Evolutionary conservation across 192 early-diverging fungal genomes (phyloP).

Genomic region (Mortierella hygrophila): DNA sequence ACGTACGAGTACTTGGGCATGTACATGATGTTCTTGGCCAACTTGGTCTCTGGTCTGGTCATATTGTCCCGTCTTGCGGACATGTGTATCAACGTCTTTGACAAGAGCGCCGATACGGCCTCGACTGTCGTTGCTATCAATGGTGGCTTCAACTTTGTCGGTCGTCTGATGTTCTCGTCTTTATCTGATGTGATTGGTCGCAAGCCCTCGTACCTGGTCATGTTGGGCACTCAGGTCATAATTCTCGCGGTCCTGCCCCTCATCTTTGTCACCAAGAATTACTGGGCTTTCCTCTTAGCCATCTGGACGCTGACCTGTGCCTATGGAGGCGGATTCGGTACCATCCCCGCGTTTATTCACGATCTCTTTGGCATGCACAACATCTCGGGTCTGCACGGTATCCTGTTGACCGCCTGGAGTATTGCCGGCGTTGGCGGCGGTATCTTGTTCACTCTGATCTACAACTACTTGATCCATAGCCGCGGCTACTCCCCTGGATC

Average conservation of each 20-base stretch:
- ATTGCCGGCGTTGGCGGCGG: conserved; percentile 76
- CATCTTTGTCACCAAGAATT: conserved; percentile 67
- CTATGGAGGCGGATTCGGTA: conserved; percentile 83
- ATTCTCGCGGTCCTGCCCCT: conserved; percentile 70
- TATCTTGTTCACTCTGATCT: conserved; percentile 73
- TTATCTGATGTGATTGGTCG: conserved; percentile 74
- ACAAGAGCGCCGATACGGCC: conserved; percentile 60
- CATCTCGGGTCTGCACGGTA: conserved; percentile 79
- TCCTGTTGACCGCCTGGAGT: conserved; percentile 82
- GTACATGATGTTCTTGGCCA: conserved; percentile 71
- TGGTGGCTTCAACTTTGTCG: conserved; percentile 73
- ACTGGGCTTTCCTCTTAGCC: conserved; percentile 69
- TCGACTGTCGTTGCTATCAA: conserved; percentile 71
- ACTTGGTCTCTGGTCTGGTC: conserved; percentile 72
- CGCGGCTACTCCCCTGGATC: conserved; percentile 60
- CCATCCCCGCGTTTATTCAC: conserved; percentile 80
- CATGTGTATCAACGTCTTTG: conserved; percentile 68
- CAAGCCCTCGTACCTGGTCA: conserved; percentile 75
- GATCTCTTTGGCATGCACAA: conserved; percentile 84
- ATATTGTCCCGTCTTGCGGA: conserved; percentile 70
- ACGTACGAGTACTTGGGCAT: conserved; percentile 74
- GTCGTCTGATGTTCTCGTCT: conserved; percentile 65
- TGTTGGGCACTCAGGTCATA: conserved; percentile 68
- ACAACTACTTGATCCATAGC: conserved; percentile 62
- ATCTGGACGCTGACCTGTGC: conserved; percentile 73